Base-by-base conservation (phyloP, 1,284 basidiomycete genomes). In the Dichomitus squalens region DNA sequence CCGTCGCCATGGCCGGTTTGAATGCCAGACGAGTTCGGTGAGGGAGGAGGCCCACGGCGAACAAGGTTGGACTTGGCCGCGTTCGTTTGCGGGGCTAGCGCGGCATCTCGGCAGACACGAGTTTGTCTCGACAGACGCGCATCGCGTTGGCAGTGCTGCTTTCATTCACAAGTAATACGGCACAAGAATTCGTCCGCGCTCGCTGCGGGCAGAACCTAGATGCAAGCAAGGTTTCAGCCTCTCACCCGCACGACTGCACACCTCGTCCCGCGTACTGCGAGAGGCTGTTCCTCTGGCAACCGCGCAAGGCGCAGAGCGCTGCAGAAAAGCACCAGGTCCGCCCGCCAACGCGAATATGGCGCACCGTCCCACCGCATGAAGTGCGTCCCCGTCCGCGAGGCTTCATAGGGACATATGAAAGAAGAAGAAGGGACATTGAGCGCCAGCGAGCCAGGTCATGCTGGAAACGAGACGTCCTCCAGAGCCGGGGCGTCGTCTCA, bases 351-450 rank as follows among this genome's bases (percentile, higher is more conserved):
- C 41, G 41, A 3, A 44, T 27, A n/a, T 44, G 16, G 41, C n/a
- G 16, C 25, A n/a, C 25, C 29, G 25, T 27, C 23, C 8, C 25
- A 44, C 41, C n/a, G 16, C 25, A 27, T 23, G 25, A 27, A 27
- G 34, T 23, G 14, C n/a, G n/a, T n/a, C 31, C 36, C 41, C 38
- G 36, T 40, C 38, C 16, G 25, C 27, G 18, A 21, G 52, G 40
- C 52, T 46, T 39, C 34, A 44, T 35, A 29, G 39, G 53, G 53
- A 21, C 34, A 55, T 49, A 55, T 49, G 53, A 55, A 55, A 49
- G 53, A 55, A 55, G 38, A 7, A 20, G 41, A n/a, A n/a, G n/a
- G n/a, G n/a, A n/a, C 16, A 18, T 5, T 18, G 21, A 8, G 33
- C 27, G 31, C 33, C 40, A 21, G 46, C 25, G 29, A 47, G n/a